Conservation (phyloP, 768 basidiomycete species). For the Amanita muscaria region DNA sequence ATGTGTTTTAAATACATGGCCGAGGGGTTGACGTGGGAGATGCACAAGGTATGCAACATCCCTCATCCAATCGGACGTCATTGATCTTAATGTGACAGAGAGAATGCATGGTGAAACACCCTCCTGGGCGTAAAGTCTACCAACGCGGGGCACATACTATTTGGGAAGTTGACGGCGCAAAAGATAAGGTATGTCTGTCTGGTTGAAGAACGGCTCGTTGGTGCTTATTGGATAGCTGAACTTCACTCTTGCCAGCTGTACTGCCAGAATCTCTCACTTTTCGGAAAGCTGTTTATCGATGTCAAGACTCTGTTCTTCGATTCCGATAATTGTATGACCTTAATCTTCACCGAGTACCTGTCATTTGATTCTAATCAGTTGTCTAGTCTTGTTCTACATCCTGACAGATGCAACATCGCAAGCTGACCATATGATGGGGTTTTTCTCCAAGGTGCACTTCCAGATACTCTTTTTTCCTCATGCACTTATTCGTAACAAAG, state of each 20-base stretch:
- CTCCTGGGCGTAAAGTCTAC: conserved; percentile 88
- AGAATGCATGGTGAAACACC: conserved; percentile 56
- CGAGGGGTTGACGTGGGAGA: conserved; percentile 58
- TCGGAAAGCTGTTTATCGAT: conserved; percentile 98
- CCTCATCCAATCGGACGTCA: conserved; percentile 1
- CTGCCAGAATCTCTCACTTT: conserved; percentile 91
- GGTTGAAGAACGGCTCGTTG: not conserved
- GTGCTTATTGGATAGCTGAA: conserved; percentile 5
- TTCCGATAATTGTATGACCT: conserved; percentile 80
- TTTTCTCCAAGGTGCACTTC: conserved; percentile 50
- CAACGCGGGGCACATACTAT: conserved; percentile 83
- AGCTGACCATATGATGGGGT: conserved; percentile 72
- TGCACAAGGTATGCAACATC: conserved; percentile 46
- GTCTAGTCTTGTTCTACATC: conserved; percentile 82
- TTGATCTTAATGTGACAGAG: conserved; percentile 33
- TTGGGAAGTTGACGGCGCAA: conserved; percentile 91
- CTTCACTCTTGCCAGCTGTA: conserved; percentile 53
- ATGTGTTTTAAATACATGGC: conserved; percentile 97
- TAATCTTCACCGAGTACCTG: too few relatives aligned
- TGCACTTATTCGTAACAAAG: conserved; percentile 26
- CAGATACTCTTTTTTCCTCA: not conserved
- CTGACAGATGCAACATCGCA: conserved; percentile 77
- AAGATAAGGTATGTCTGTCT: conserved; percentile 55
- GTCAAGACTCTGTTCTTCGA: conserved; percentile 94
- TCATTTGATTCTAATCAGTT: too few relatives aligned